phyloP scores from a whole-genome alignment of 1,284 basidiomycete species.

The Ganoderma sp. region DNA sequence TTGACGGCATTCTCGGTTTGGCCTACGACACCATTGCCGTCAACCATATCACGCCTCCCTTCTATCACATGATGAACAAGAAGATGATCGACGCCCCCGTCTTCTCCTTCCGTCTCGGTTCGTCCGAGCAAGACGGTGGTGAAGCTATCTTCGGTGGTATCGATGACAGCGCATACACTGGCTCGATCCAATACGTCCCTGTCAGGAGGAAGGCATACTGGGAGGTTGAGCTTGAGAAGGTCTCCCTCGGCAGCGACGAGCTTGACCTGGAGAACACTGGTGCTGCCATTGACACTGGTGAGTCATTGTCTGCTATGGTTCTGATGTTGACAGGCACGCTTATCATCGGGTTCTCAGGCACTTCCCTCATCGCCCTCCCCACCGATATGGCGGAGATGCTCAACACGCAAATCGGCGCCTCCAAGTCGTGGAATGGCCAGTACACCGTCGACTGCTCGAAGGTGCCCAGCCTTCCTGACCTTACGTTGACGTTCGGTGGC shows the following conservation, averaged over 20 bases:
- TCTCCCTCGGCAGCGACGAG: constrained; percentile 84
- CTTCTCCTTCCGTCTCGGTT: constrained; percentile 95
- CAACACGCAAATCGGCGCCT: constrained; percentile 94
- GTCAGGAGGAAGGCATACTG: constrained; percentile 98
- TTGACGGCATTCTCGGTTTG: constrained; percentile 96
- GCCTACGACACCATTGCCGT: constrained; percentile 97
- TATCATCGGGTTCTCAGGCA: constrained; percentile 55
- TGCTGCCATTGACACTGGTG: constrained; percentile 95
- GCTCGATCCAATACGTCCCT: constrained; percentile 88
- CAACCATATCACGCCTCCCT: constrained; percentile 92
- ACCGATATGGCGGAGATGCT: constrained; percentile 97
- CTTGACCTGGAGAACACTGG: constrained; percentile 91
- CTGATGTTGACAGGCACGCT: constrained; percentile 9
- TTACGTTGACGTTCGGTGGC: constrained; percentile 86
- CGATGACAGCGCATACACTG: constrained; percentile 80
- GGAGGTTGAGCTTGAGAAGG: constrained; percentile 93
- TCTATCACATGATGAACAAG: constrained; percentile 93
- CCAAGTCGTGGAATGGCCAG: constrained; percentile 93
- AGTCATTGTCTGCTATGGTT: constrained; percentile 29
- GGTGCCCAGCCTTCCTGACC: constrained; percentile 84
- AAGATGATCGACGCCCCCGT: constrained; percentile 85
- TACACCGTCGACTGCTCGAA: constrained; percentile 91
- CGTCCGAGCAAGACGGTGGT: constrained; percentile 88
- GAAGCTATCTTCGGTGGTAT: constrained; percentile 95
- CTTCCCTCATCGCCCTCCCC: constrained; percentile 90